phyloP scores from a whole-genome alignment of 2,329 filamentous ascomycete species.

The Colletotrichum sublineola region DNA sequence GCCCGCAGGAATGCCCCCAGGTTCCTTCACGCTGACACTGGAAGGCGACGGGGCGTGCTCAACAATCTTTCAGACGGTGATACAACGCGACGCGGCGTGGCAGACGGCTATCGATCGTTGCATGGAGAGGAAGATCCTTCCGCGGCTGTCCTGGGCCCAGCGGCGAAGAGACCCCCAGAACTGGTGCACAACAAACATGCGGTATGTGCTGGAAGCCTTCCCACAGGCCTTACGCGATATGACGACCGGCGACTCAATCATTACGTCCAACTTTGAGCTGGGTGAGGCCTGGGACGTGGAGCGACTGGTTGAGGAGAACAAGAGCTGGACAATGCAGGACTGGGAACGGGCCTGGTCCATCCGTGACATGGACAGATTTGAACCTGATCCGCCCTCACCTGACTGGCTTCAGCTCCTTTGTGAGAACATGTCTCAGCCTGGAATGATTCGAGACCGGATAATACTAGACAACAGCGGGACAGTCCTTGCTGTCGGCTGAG shows the following conservation, averaged over 20 bases:
- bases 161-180: too few species aligned
- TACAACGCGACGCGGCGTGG: conserved; percentile 27
- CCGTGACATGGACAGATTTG: not conserved
- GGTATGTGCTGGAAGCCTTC: not conserved
- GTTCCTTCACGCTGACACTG: conserved; percentile 5
- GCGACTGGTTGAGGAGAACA: conserved; percentile 4
- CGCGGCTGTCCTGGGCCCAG: not conserved
- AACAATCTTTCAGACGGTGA: conserved; percentile 8
- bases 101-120: conserved; percentile 5
- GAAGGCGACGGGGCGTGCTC: conserved; percentile 6
- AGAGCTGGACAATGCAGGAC: not conserved
- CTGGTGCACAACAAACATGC: too few species aligned
- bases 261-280: conserved; percentile 12
- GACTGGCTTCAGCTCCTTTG: conserved; percentile 6
- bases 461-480: too few species aligned
- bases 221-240: conserved; percentile 7
- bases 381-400: not conserved
- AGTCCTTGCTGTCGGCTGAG: too few species aligned
- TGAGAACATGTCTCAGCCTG: not conserved
- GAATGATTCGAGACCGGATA: too few species aligned
- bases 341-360: not conserved
- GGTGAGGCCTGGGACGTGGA: conserved; percentile 6
- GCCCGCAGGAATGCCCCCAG: conserved; percentile 8
- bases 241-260: not conserved
- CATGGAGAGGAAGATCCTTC: not conserved